Evolutionary conservation across 169 alveolate species (phyloP), one percentile per base, ranked within the genome.

Genomic region (Cryptosporidium xiaoi): DNA sequence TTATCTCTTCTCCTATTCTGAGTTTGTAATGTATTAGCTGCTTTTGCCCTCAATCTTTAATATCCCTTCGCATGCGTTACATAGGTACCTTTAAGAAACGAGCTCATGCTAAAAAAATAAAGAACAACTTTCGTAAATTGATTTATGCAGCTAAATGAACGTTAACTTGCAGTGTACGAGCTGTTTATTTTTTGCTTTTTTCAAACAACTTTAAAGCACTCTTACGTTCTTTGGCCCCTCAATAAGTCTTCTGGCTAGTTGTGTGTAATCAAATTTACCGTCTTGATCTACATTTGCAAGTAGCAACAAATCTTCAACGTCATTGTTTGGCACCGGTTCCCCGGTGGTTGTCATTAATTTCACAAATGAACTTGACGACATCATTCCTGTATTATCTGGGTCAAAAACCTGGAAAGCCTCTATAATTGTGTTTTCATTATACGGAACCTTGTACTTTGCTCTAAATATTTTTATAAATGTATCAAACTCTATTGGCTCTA

Each of bases 381-480:
- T 77, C 10, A 60, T 24, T 40, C 87, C 87, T 6, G 77, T 77
- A n/a, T 77, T 56, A 12, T 77, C 87, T 1, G 87, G 87, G 24
- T 77, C 87, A 46, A 77, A 77, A 24, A 77, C 87, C 36, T 77
- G 77, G 50, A 77, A 77, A 24, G 87, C 87, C 36, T 77, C 87
- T 16, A 60, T 77, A 58, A 77, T 29, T 15, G 87, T 77, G 44
- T 56, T 46, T 60, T 77, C 87, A 40, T 40, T 34, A 48, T 46
- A 77, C 27, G 87, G 87, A 55, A 50, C 16, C 64, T 27, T 77
- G 50, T 77, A 77, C 44, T 77, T 77, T n/a, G 87, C 71, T 48
- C 87, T 34, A 60, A 77, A 77, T 18, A 77, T 77, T 48, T 77
- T 77, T 15, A 77, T 62, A 44, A 77, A 77, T 20, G 87, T 34